Evolutionary conservation across 2,329 filamentous ascomycete genomes (phyloP), one percentile per base, ranked within the genome.

Genomic region (Fusarium sp.): DNA sequence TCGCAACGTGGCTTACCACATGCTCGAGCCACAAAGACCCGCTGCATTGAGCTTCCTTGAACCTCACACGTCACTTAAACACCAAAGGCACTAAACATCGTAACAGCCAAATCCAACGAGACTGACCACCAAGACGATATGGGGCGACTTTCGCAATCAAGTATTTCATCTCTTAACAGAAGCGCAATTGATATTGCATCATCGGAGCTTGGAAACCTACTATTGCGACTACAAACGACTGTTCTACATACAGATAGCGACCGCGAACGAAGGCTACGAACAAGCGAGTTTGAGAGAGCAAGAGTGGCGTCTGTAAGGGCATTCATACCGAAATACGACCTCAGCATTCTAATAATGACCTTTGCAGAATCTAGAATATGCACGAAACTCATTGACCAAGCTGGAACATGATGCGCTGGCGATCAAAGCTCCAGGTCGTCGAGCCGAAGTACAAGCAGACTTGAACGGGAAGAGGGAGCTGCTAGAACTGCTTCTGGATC

Each of bases 281-380:
- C 79, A 27, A 90, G 84, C 65, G 85, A 84, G 69, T 88, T 86
- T 69, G 89, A 92, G 76, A 82, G 90, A 57, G 72, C 73, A 31
- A 75, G 72, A 45, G 67, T 77, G 32, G 73, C 73, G 64, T 70
- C 71, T 50, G 77, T 79, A 69, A 81, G 82, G 68, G 27, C 17
- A 1, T 11, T 9, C 9, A 15, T 8, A 15, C 6, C n/a, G 7
- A 9, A 9, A 21, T 19, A 41, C 37, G 9, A 19, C 15, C 27
- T 9, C 41, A 8, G 7, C 5, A 19, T 4, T 23, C 48, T 71
- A 45, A 70, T 6, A 17, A 3, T 38, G 4, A 11, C 5, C n/a
- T 3, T 13, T 13, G 14, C 61, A 91, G 85, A 93, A 92, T 69
- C 79, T 94, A 58, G 84, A 90, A 65, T 86, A 90, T 72, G 90